These are phyloP conservation scores for Mesembryanthemum crystallinum DNA, from an alignment of 148 eudicot species.

Conservation along the genomic window DNA sequence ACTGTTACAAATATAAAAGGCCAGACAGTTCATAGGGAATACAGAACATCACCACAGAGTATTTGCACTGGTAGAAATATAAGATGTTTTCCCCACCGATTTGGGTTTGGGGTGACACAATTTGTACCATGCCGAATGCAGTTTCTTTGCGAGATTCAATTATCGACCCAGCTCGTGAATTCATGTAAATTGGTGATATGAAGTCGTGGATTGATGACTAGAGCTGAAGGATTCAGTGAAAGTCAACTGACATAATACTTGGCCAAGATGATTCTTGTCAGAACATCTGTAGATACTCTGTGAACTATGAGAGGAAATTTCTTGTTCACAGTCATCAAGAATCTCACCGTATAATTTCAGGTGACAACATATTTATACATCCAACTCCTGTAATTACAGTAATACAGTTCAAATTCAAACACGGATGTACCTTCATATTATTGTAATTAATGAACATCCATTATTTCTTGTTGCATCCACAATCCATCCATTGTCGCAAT, in stretches of 20 bases:
- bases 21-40: slow-evolving; percentile 33
- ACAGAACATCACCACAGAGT: slow-evolving; percentile 30
- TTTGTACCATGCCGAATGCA: slow-evolving; percentile 26
- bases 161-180: slow-evolving; percentile 29
- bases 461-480: no score
- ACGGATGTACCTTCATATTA: not conserved
- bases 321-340: not conserved
- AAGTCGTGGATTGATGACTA: slow-evolving; percentile 2
- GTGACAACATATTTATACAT: no score
- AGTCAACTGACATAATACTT: no score
- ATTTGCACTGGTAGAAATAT: slow-evolving; percentile 20
- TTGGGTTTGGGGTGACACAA: slow-evolving; percentile 37
- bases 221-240: no score
- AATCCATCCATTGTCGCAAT: no score
- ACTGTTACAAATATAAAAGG: slow-evolving; percentile 30
- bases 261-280: no score
- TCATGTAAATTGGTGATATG: slow-evolving; percentile 43
- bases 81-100: slow-evolving; percentile 20
- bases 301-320: not conserved
- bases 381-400: no score
- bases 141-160: slow-evolving; percentile 20
- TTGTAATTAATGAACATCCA: no score
- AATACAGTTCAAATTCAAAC: slow-evolving; percentile 4
- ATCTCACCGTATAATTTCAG: no score
- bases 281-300: not conserved